Conservation (phyloP, 73 alveolate genomes). For the Uronychia setigera region DNA sequence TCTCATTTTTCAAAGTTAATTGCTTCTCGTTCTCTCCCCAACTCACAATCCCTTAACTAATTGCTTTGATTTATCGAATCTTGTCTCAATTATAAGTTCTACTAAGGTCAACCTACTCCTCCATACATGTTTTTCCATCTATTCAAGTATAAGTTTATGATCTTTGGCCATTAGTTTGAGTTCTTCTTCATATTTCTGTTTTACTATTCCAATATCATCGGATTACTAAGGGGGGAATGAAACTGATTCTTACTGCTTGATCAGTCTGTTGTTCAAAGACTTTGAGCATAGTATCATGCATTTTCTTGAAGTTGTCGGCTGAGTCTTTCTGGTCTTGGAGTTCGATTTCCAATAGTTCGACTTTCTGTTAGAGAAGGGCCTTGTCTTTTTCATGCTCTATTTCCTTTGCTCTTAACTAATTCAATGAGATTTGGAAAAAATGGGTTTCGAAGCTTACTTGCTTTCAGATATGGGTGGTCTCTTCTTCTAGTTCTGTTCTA, state of each 20-base stretch:
- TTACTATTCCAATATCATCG: neutral
- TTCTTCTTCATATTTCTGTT: neutral
- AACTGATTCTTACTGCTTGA: neutral
- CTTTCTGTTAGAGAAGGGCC: constrained; percentile 3
- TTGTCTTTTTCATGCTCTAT: neutral
- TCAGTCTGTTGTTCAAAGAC: neutral
- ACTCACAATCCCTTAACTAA: neutral
- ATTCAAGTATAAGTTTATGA: neutral
- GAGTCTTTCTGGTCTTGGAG: neutral
- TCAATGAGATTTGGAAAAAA: too few relatives aligned
- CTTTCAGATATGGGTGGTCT: neutral
- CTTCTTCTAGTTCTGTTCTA: neutral
- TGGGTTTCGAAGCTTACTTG: neutral
- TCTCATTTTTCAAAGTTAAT: neutral
- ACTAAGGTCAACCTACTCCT: neutral
- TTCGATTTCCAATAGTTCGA: neutral
- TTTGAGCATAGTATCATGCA: neutral
- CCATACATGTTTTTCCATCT: neutral
- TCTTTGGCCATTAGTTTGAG: neutral
- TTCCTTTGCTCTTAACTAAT: neutral
- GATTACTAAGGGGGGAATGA: neutral
- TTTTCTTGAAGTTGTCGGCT: neutral
- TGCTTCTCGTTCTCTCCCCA: neutral
- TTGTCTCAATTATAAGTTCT: neutral
- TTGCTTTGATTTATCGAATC: neutral